phyloP scores from a whole-genome alignment of 768 basidiomycete species.

The Candolleomyces eurysporus region DNA sequence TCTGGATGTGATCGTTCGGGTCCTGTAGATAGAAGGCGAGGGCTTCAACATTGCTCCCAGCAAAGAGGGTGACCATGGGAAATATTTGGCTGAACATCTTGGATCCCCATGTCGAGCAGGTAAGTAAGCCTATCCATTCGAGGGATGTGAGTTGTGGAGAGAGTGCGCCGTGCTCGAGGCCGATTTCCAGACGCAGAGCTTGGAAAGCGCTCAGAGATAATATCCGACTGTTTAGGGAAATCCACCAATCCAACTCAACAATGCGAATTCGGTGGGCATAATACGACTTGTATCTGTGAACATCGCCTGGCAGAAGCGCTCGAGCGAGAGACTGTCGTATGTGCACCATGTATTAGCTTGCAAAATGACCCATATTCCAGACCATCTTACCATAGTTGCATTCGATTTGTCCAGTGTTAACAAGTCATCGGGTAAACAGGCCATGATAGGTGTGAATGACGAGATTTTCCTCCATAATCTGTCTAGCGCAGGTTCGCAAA shows the following conservation, averaged over 20 bases:
- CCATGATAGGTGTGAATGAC: constrained; percentile 12
- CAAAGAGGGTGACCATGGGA: neutral
- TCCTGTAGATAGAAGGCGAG: neutral
- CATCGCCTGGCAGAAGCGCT: neutral
- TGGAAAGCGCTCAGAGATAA: neutral
- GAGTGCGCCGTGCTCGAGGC: neutral
- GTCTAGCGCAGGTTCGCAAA: constrained; percentile 12
- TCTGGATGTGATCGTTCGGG: neutral
- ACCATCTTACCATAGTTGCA: neutral
- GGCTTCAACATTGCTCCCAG: neutral
- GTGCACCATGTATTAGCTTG: neutral
- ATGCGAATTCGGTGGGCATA: constrained; percentile 1
- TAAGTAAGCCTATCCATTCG: neutral
- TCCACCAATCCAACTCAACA: too few species aligned
- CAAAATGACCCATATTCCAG: neutral
- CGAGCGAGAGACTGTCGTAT: neutral
- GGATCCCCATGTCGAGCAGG: neutral
- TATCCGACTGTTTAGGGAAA: too few species aligned
- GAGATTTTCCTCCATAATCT: constrained; percentile 11
- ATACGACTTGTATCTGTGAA: neutral
- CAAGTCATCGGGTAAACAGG: constrained; percentile 9
- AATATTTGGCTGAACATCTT: neutral
- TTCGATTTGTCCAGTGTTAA: too few species aligned
- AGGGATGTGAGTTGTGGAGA: neutral
- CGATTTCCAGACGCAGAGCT: neutral